phyloP scores from a whole-genome alignment of 345 rosid species.

The Salix purpurea region DNA sequence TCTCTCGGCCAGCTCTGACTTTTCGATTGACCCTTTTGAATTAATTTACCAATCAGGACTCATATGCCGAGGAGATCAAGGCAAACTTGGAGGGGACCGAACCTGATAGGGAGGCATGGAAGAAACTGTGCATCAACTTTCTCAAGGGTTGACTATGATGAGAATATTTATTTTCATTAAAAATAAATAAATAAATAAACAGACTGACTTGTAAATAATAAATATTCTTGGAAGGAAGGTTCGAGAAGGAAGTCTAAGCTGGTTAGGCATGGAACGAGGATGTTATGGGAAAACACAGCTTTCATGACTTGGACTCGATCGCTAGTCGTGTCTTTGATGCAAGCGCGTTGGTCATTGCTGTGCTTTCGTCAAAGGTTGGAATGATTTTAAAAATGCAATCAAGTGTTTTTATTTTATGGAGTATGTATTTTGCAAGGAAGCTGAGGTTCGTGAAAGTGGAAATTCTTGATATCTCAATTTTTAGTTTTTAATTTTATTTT shows the following conservation, averaged over 20 bases:
- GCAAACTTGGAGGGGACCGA: constrained; percentile 36
- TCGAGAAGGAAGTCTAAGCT: no score
- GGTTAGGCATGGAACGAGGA: no score
- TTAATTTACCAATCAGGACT: constrained; percentile 24
- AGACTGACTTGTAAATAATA: background rate
- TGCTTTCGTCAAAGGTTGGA: no score
- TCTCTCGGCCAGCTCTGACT: background rate
- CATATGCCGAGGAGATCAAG: constrained; percentile 40
- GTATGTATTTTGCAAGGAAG: background rate
- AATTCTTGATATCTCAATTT: background rate
- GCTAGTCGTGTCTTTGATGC: no score
- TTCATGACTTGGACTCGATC: no score
- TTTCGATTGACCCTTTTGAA: background rate
- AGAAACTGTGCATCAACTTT: constrained; percentile 44
- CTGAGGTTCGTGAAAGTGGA: background rate
- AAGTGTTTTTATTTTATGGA: background rate
- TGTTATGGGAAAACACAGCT: no score
- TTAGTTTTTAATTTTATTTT: no score
- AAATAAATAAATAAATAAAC: no score
- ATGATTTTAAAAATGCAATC: background rate
- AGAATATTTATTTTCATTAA: background rate
- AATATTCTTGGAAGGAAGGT: background rate
- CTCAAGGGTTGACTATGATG: constrained; percentile 45
- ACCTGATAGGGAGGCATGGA: constrained; percentile 56
- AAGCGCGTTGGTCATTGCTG: no score